Conservation (phyloP, 352 stramenopile genomes). For the Pythium rhizo-oryzae region DNA sequence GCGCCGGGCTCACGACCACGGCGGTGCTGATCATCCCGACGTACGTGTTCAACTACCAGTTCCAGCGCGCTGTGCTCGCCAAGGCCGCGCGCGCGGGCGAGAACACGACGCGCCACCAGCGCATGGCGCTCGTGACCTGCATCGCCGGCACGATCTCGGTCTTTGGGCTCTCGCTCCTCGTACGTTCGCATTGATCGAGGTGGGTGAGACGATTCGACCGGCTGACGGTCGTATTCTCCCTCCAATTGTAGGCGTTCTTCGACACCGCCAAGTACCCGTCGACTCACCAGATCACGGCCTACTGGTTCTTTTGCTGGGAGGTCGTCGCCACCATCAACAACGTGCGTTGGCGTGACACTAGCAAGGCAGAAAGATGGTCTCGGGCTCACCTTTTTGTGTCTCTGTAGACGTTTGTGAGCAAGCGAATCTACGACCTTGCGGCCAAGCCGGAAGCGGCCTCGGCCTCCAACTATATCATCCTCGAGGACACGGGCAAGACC, state of each 20-base stretch:
- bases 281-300: conserved; percentile 46
- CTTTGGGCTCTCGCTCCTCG: conserved; percentile 52
- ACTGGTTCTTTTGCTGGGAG: conserved; percentile 66
- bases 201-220: neutral
- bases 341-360: conserved; percentile 29
- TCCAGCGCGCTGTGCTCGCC: conserved; percentile 39
- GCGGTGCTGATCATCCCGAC: conserved; percentile 49
- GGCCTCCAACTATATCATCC: conserved; percentile 17
- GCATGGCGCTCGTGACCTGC: conserved; percentile 31
- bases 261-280: conserved; percentile 48
- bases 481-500: conserved; percentile 18
- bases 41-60: conserved; percentile 56
- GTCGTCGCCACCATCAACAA: conserved; percentile 53
- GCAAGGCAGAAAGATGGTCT: neutral
- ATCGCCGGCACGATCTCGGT: conserved; percentile 44
- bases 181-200: conserved; percentile 16
- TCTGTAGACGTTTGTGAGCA: conserved; percentile 34
- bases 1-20: conserved; percentile 46
- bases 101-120: conserved; percentile 27
- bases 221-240: neutral
- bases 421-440: conserved; percentile 25
- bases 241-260: conserved; percentile 40
- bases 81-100: conserved; percentile 15
- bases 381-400: neutral
- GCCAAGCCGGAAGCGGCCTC: conserved; percentile 3